Evolutionary conservation across 306 rosid genomes (phyloP), one percentile per base, ranked within the genome.

Genomic region (Notholithocarpus densiflorus): DNA sequence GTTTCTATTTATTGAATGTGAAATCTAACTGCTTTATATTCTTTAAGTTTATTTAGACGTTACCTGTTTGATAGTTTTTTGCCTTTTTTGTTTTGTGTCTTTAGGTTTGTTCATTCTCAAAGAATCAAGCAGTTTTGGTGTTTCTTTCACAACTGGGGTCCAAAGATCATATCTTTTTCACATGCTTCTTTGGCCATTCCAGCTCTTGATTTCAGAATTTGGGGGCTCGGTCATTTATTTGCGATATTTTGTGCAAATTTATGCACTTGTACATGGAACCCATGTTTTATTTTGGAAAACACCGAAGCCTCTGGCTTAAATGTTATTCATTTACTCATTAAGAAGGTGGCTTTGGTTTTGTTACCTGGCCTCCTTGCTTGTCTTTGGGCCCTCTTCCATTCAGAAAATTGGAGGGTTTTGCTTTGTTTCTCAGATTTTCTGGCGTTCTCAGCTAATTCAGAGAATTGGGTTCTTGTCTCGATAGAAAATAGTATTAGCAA

Each of bases 141-240:
- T 70, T 54, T 77, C 66, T 62, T 71, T 82, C 11, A 26, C n/a
- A 71, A 79, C 84, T 80, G 87, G 85, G 84, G 75, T 84, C 87
- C 75, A 73, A 54, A 71, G 62, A 56, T 77, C 68, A 45, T 73
- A 68, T 52, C n/a, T 75, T 84, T 85, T 73, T 71, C 82, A 71
- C 75, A 54, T 82, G 82, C 75, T 62, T 34, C 27, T 57, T 78
- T 26, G 70, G 19, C 45, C 14, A 18, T 56, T 79, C 34, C 79
- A 70, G 91, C 77, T 85, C 73, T 77, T 53, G 79, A 84, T 75
- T 84, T 69, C 34, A 51, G 81, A 78, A 88, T 79, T 82, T 82
- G 60, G 56, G 68, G 48, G 83, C 59, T 70, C 59, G 24, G 71
- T 65, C 56, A 64, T 57, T 48, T 77, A 76, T 81, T 88, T 81